phyloP scores from a whole-genome alignment of 2,329 filamentous ascomycete species.

The Rasamsonia emersonii region DNA sequence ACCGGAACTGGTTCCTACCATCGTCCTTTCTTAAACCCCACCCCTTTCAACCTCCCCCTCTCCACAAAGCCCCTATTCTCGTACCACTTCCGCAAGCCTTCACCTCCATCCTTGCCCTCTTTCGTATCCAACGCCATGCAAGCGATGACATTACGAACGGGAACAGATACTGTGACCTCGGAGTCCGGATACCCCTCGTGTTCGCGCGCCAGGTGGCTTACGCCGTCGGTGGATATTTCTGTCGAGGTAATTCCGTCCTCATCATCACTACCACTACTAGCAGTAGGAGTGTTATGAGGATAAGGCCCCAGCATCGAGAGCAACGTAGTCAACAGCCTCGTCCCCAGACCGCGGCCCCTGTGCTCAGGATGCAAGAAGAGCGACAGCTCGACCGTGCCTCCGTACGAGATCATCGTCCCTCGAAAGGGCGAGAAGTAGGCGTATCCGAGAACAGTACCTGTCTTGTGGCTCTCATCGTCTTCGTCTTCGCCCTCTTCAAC shows the following conservation, averaged over 20 bases:
- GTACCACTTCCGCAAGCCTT: slow-evolving; percentile 30
- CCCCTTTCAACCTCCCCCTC: slow-evolving; percentile 27
- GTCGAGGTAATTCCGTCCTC: too few species aligned
- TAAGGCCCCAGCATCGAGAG: slow-evolving; percentile 20
- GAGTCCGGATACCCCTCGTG: slow-evolving; percentile 10
- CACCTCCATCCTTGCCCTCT: slow-evolving; percentile 18
- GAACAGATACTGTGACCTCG: slow-evolving; percentile 5
- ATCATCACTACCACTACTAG: too few species aligned
- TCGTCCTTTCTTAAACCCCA: slow-evolving; percentile 17
- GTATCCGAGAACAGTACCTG: slow-evolving; percentile 23
- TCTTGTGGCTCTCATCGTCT: not conserved
- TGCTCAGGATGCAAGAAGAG: slow-evolving; percentile 31
- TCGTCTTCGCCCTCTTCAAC: slow-evolving; percentile 13
- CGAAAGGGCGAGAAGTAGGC: slow-evolving; percentile 28
- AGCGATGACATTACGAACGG: slow-evolving; percentile 26
- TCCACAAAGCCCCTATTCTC: slow-evolving; percentile 30
- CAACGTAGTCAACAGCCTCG: slow-evolving; percentile 13
- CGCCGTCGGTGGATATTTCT: too few species aligned
- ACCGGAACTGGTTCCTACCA: not conserved
- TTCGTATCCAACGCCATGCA: slow-evolving; percentile 32
- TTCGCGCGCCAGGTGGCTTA: slow-evolving; percentile 15
- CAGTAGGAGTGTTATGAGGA: slow-evolving; percentile 16
- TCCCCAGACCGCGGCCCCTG: slow-evolving; percentile 22
- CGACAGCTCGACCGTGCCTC: slow-evolving; percentile 32
- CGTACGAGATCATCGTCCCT: slow-evolving; percentile 27